Conservation (phyloP, 73 alveolate genomes). For the Halteria grandinella region DNA sequence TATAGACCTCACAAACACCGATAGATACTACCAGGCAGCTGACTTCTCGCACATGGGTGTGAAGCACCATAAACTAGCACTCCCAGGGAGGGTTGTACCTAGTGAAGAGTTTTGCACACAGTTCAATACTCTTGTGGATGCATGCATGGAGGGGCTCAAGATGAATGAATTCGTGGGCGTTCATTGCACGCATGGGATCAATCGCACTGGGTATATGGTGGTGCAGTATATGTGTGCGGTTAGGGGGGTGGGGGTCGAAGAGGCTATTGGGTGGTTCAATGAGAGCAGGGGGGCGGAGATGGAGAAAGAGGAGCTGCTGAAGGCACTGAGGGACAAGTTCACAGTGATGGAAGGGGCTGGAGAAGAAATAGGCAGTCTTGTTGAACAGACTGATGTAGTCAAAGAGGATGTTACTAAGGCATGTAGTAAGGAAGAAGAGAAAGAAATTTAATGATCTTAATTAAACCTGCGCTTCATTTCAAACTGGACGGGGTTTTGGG, state of each 20-base stretch:
- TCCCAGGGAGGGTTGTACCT: constrained; percentile 4
- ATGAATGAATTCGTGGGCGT: constrained; percentile 8
- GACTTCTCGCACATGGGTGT: neutral
- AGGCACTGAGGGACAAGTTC: neutral
- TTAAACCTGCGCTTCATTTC: too few relatives aligned
- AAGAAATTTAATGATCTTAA: too few relatives aligned
- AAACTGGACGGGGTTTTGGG: too few relatives aligned
- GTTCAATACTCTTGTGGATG: neutral
- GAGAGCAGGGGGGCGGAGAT: constrained; percentile 11
- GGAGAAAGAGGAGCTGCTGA: too few relatives aligned
- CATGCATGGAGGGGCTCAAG: neutral
- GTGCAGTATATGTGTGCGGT: neutral
- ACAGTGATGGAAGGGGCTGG: too few relatives aligned
- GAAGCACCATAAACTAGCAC: neutral
- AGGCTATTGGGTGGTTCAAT: neutral
- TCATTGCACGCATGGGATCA: constrained; percentile 33
- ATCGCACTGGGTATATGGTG: constrained; percentile 11
- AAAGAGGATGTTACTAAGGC: neutral
- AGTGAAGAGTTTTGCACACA: neutral
- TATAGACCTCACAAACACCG: neutral
- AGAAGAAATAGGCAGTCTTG: too few relatives aligned
- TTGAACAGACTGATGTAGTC: too few relatives aligned
- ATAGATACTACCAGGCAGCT: neutral
- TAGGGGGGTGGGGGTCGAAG: neutral
- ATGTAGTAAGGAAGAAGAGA: neutral